Percentiles rank a stretch among this genome's conserved stretches.
Conservation (phyloP, 441 rosid species). For the Corymbia calophylla region DNA sequence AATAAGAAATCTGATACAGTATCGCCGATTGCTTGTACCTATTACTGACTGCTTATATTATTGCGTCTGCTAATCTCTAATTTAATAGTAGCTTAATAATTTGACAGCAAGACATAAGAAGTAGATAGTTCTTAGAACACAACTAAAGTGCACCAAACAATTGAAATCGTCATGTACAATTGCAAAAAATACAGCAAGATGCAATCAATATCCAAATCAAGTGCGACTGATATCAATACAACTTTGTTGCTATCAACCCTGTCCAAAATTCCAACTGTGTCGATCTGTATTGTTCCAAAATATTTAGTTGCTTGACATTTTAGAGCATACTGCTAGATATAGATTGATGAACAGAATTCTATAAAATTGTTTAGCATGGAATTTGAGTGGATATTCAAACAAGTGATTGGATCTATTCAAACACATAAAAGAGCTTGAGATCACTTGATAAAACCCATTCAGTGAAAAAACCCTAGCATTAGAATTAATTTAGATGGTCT, state of each 20-base stretch:
- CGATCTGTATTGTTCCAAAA: not conserved
- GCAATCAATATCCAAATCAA: not conserved
- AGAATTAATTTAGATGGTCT: not conserved
- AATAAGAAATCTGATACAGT: not conserved
- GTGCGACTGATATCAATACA: not conserved
- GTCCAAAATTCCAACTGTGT: not conserved
- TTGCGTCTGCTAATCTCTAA: not conserved
- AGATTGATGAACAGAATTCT: not conserved
- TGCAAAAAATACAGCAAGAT: not conserved
- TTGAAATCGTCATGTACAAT: too few relatives aligned
- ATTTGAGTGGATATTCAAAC: not conserved
- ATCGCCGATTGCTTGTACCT: not conserved
- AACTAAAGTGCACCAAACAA: not conserved
- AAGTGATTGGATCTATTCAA: not conserved
- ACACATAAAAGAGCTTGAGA: not conserved
- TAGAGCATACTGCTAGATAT: not conserved
- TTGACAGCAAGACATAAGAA: not conserved
- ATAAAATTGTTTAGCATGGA: not conserved
- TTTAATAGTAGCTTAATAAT: not conserved
- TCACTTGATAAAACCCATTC: not conserved
- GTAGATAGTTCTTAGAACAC: not conserved
- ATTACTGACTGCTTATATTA: not conserved
- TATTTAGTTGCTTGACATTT: not conserved
- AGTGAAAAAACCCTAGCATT: not conserved
- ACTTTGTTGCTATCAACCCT: not conserved